Evolutionary conservation across 2,329 filamentous ascomycete genomes (phyloP), one percentile per base, ranked within the genome.

Genomic region (Arthrobotrys sinensis): DNA sequence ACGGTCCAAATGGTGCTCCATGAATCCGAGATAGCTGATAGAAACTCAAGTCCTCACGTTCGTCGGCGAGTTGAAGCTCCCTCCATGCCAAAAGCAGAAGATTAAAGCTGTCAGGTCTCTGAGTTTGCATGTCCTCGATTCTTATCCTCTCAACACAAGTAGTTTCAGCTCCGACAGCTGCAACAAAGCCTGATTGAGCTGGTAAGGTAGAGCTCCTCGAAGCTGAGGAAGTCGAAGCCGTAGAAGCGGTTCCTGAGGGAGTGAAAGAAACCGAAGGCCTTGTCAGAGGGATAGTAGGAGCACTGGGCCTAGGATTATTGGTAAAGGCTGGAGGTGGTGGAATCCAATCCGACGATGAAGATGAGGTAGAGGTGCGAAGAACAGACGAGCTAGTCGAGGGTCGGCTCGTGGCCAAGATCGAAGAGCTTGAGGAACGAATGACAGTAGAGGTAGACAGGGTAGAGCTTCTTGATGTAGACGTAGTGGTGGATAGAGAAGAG

Each of bases 81-180:
- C 62, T 65, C 79, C 80, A 75, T 21, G 60, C 81, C 10, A 81
- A 43, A 19, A 80, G 67, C n/a, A 81, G 80, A 40, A 82, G 80
- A 46, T 82, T 82, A 66, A 80, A 72, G 52, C 67, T 78, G 36
- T 78, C 67, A 8, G 75, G 75, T 28, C 43, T 53, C 40, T 68
- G 50, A 1, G 36, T 32, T 16, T 78, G 67, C 75, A 78, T 78
- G 57, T 72, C 63, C 21, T 78, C 62, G 50, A 78, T 64, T 12
- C 68, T 78, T 55, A 78, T 24, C 48, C 75, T 78, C 36, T 78
- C 75, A 40, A 78, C 75, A 36, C 75, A 78, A 11, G 34, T 40
- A 4, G 66, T 68, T 24, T 69, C 75, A 1, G 67, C 60, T 19
- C 75, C 75, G 7, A 64, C 46, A n/a, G 65, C 67, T 12, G 75